Base-by-base conservation (phyloP, 1,284 basidiomycete genomes). In the Puccinia hordei region DNA sequence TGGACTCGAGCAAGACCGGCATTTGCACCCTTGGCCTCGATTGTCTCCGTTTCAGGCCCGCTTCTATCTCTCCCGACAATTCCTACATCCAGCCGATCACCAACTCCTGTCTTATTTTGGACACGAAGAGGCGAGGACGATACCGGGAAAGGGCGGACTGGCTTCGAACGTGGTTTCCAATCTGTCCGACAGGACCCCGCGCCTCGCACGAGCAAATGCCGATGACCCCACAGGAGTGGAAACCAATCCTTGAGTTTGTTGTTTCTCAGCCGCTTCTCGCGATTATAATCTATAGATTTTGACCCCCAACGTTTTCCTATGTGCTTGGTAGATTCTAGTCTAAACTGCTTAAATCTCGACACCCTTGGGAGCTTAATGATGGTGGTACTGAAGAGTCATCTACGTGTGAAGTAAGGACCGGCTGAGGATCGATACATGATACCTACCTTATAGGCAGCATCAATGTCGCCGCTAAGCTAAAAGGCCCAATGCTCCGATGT, bases 61-160 rank as follows among this genome's bases (percentile, higher is more conserved):
- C 86, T 95, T 19, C 86, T 94, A 1, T 92, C 92, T 0, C 92
- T 91, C 83, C 93, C 93, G 0, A 90, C 91, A 0, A 83, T 90
- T 0, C 84, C 88, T 9, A 83, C 84, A 8, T 72, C 44, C 0
- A 85, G 84, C 3, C 90, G 87, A 83, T 88, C 88, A 0, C 91
- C 92, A 0, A 91, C 92, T 91, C 0, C 87, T 5, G 38, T 59
- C 41, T 63, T 80, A 19, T 35, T 80, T 0, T 80, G 77, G 77
- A 35, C 33, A 24, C 68, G 69, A 24, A 80, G 49, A 38, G 55
- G 57, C 61, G 68, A 80, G 27, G 69, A 80, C 33, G 41, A 24
- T 2, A 61, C 33, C 4, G 69, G 57, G 9, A 71, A 59, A 51
- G 73, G 55, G 55, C 51, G 30, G 19, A 10, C 41, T 5, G 30